Evolutionary conservation across 805 yeast species (phyloP).

Genomic region (Starmerella sp.): DNA sequence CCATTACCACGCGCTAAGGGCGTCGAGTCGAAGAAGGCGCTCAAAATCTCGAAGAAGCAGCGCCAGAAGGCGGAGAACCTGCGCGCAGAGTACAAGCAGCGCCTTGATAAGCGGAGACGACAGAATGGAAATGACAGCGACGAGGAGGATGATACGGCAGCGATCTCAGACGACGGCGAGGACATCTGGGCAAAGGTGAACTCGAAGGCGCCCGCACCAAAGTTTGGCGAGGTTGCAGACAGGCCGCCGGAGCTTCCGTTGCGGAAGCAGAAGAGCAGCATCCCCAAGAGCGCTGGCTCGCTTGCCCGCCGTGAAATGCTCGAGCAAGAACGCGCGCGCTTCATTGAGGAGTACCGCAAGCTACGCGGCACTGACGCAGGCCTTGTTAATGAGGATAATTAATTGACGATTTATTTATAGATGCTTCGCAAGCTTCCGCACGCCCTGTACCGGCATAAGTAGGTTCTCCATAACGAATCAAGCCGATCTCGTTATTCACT

Average conservation of each 20-base stretch:
- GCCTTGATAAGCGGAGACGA: slow-evolving; percentile 18
- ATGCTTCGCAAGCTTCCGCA: background rate
- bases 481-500: background rate
- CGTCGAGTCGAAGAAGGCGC: slow-evolving; percentile 25
- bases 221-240: slow-evolving; percentile 35
- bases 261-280: slow-evolving; percentile 27
- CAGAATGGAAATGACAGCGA: slow-evolving; percentile 20
- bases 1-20: slow-evolving; percentile 32
- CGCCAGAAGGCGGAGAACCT: slow-evolving; percentile 22
- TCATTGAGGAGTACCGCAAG: slow-evolving; percentile 29
- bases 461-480: background rate
- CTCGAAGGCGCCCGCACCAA: slow-evolving; percentile 26
- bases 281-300: slow-evolving; percentile 34
- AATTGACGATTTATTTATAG: background rate
- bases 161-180: slow-evolving; percentile 29
- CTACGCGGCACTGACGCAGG: slow-evolving; percentile 8
- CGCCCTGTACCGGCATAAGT: background rate
- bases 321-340: slow-evolving; percentile 30
- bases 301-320: slow-evolving; percentile 31
- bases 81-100: slow-evolving; percentile 20
- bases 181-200: slow-evolving; percentile 34
- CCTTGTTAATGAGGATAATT: background rate
- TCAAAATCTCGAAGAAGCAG: slow-evolving; percentile 24
- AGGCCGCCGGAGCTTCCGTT: slow-evolving; percentile 32
- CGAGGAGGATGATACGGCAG: slow-evolving; percentile 21